phyloP scores from a whole-genome alignment of 2,329 filamentous ascomycete species.

The Ophiostoma piceae region DNA sequence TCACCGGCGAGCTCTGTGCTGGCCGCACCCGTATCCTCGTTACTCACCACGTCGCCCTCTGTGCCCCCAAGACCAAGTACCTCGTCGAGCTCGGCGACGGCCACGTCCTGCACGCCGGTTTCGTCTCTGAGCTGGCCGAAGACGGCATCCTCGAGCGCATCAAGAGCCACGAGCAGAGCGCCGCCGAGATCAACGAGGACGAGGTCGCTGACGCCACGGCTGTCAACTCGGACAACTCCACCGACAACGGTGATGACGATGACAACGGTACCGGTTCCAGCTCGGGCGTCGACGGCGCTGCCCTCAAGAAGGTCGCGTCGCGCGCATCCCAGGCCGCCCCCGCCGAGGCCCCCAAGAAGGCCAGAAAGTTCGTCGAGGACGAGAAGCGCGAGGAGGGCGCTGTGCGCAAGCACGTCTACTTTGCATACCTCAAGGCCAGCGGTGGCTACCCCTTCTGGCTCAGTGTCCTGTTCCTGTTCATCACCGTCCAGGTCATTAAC shows the following conservation, averaged over 20 bases:
- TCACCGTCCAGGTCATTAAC: slow-evolving; percentile 49
- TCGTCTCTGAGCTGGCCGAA: slow-evolving; percentile 58
- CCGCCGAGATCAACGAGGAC: slow-evolving; percentile 45
- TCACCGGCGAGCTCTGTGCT: slow-evolving; percentile 63
- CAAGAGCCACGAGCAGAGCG: slow-evolving; percentile 49
- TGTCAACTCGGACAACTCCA: slow-evolving; percentile 47
- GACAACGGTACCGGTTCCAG: slow-evolving; percentile 39
- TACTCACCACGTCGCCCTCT: slow-evolving; percentile 72
- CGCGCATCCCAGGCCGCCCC: slow-evolving; percentile 17
- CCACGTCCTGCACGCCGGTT: slow-evolving; percentile 56
- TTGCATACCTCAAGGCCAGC: slow-evolving; percentile 60
- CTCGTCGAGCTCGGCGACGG: slow-evolving; percentile 69
- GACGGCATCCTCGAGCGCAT: slow-evolving; percentile 54
- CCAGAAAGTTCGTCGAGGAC: slow-evolving; percentile 70
- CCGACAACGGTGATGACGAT: slow-evolving; percentile 31
- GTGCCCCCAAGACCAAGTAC: slow-evolving; percentile 65
- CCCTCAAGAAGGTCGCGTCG: slow-evolving; percentile 24
- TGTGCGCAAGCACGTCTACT: slow-evolving; percentile 63
- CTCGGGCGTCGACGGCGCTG: slow-evolving; percentile 41
- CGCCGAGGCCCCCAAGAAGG: slow-evolving; percentile 40
- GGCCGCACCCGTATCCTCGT: slow-evolving; percentile 72
- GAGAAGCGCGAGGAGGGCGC: slow-evolving; percentile 67
- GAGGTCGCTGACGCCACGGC: slow-evolving; percentile 41
- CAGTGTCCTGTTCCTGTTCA: slow-evolving; percentile 49
- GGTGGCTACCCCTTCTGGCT: slow-evolving; percentile 60